Evolutionary conservation across 1,284 basidiomycete species (phyloP), one percentile per base, ranked within the genome.

Genomic region (Cryptococcus maquisensis): DNA sequence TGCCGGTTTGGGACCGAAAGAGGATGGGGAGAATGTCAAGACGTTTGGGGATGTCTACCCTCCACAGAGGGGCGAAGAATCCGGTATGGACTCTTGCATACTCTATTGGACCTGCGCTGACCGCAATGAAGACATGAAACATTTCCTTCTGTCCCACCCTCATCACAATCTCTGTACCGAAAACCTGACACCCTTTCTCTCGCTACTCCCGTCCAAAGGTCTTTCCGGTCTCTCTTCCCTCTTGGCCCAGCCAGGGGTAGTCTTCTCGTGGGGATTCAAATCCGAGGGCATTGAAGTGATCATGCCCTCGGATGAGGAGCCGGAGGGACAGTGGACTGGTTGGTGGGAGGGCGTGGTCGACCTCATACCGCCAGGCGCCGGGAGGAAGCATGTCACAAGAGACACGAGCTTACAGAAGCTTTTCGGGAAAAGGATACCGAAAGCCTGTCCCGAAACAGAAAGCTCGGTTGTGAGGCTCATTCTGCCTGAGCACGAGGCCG

Each of bases 101-200:
- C 41, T 52, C 37, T 1, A 59, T 38, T 36, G 39, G 45, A 37
- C 48, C 49, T 8, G 36, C 49, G 26, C 40, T 23, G 18, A 45
- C 44, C 18, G 54, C 28, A 52, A 15, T 6, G 0, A 48, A 72
- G 71, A 65, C 41, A 51, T 66, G 2, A 65, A 65, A 0, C 69
- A 67, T 42, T 67, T 61, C 55, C 81, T 81, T 77, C 76, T 79
- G 18, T 71, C 76, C 46, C 87, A 92, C 63, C 88, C 86, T 0
- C 83, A 84, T 18, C 81, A 89, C 84, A 7, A 86, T 59, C 87
- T 96, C 16, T 98, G 95, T 71, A 98, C 95, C 2, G 96, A 98
- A 71, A 98, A 98, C 72, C 78, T 98, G 6, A 95, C 94, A 0
- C 95, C 96, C 0, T 94, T 98, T 75, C 81, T 98, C 53, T 92